phyloP scores from a whole-genome alignment of 371 early-diverging fungal species.

The Actinomortierella ambigua region DNA sequence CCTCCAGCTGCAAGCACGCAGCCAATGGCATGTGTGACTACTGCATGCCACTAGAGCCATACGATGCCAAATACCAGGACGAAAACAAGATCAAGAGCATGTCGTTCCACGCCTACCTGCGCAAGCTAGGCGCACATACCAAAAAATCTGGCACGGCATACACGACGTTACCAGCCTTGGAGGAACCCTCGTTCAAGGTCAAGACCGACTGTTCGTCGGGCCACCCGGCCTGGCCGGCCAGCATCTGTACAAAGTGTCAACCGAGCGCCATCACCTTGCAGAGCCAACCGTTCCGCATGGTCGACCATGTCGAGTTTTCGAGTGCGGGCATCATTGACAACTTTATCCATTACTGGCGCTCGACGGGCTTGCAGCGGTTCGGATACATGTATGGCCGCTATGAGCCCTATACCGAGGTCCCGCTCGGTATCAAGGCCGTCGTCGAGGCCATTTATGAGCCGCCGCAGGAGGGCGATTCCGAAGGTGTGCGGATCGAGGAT shows the following conservation, averaged over 20 bases:
- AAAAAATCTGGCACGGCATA: conserved; percentile 58
- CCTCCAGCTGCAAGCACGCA: conserved; percentile 87
- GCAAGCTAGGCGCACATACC: conserved; percentile 71
- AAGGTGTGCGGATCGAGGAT: conserved; percentile 77
- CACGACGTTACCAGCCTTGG: conserved; percentile 77
- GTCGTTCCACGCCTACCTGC: conserved; percentile 94
- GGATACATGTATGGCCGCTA: conserved; percentile 96
- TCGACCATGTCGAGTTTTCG: conserved; percentile 99
- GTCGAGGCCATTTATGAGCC: conserved; percentile 97
- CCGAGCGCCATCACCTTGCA: conserved; percentile 93
- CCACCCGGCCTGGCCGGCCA: conserved; percentile 92
- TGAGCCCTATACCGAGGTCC: conserved; percentile 90
- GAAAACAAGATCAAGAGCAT: conserved; percentile 96
- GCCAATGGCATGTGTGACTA: conserved; percentile 96
- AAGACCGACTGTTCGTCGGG: conserved; percentile 81
- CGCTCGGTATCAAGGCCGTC: conserved; percentile 96
- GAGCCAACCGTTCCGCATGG: conserved; percentile 93
- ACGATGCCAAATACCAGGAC: conserved; percentile 83
- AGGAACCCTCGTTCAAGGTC: conserved; percentile 81
- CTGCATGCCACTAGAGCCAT: conserved; percentile 97
- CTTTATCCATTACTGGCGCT: conserved; percentile 90
- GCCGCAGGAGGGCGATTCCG: conserved; percentile 83
- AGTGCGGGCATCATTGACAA: conserved; percentile 82
- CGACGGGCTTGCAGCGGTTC: conserved; percentile 89
- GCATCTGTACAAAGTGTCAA: conserved; percentile 98